Evolutionary conservation across 2,329 filamentous ascomycete genomes (phyloP), one percentile per base, ranked within the genome.

Genomic region (Rutstroemia sp.): DNA sequence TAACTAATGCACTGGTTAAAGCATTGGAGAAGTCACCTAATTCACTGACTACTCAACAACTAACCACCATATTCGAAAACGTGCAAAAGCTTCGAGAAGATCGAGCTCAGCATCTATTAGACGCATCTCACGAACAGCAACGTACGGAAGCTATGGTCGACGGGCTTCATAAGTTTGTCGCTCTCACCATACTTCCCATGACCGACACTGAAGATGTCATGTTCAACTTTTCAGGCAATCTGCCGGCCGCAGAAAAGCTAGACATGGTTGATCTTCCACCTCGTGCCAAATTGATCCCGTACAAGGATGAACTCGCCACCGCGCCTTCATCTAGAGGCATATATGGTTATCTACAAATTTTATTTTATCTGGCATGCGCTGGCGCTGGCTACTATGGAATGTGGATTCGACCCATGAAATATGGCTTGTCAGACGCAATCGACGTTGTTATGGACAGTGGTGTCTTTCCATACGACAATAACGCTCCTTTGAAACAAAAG

Each of bases 221-320:
- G 41, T 56, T 51, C n/a, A 56, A 47, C 17, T 56, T 51, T 21
- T 45, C 41, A 12, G 41, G 19, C 4, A 46, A 56, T 14, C 48
- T 51, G 9, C 25, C 45, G 6, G 34, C 14, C 10, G 54, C 47
- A 6, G 39, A 45, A 10, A 56, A 52, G 30, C 9, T 47, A 4
- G 54, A 52, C 12, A 46, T 39, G 41, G 25, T 56, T 2, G 30
- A 51, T 12, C 34, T 56, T 27, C n/a, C 48, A 12, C 21, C 42
- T 23, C 54, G 48, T 5, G 6, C 48, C 2, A 46, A 46, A 16
- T 30, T 54, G 17, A 41, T 50, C 39, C 52, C 45, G 2, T 54
- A 23, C 5, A 54, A 54, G 23, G 46, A 54, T 23, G 52, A 54
- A 12, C 38, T 50, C 5, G 45, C 45, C 14, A 19, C n/a, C 1